Percentiles rank a stretch among this genome's conserved stretches.
These are phyloP conservation scores for Vitis cinerea DNA, from an alignment of 164 flowering plant genomes.

Conservation along the genomic window DNA sequence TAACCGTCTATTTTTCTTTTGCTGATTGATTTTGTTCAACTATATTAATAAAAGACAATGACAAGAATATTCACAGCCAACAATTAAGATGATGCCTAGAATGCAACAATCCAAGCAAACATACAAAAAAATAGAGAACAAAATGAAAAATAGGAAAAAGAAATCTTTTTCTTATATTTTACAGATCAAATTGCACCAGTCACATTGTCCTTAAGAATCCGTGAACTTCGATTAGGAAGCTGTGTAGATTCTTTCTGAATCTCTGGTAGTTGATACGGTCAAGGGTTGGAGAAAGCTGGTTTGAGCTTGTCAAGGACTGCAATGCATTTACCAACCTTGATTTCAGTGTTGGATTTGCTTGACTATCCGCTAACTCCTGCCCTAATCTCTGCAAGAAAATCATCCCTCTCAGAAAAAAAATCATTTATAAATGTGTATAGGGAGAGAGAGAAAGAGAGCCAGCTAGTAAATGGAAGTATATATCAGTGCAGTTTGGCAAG, in stretches of 20 bases:
- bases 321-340: constrained; percentile 74
- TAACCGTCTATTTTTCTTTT: too few species aligned
- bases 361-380: constrained; percentile 67
- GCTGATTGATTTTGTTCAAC: too few species aligned
- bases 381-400: constrained; percentile 56
- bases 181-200: neutral
- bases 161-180: neutral
- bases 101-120: too few species aligned
- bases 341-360: constrained; percentile 42
- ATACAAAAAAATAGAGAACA: too few species aligned
- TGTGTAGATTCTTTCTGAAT: constrained; percentile 74
- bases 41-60: too few species aligned
- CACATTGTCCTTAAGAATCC: constrained; percentile 68
- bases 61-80: too few species aligned
- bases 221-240: constrained; percentile 79
- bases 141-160: too few species aligned
- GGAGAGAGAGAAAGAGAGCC: too few species aligned
- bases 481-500: too few species aligned
- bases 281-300: constrained; percentile 65
- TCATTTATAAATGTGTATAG: neutral
- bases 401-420: neutral
- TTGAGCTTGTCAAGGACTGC: constrained; percentile 72
- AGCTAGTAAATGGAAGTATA: too few species aligned
- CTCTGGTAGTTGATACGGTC: constrained; percentile 72
- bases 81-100: too few species aligned